phyloP scores from a whole-genome alignment of 331 rosid species.

The Pyracantha coccinea region DNA sequence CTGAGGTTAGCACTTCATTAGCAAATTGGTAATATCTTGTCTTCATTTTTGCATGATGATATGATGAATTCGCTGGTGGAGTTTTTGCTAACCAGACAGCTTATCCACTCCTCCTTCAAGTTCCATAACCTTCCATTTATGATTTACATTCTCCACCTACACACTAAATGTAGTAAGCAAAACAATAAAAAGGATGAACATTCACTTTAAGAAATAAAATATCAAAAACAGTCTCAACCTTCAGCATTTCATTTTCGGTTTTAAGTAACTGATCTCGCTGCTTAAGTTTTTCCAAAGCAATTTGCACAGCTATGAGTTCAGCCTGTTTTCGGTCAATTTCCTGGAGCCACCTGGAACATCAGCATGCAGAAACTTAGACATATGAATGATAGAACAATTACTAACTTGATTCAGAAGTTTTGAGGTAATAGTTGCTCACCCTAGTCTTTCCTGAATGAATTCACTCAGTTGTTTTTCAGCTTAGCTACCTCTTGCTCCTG shows the following conservation, averaged over 20 bases:
- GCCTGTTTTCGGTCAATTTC: conserved; percentile 84
- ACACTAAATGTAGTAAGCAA: conserved; percentile 9
- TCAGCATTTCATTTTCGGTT: conserved; percentile 73
- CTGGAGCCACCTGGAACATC: conserved; percentile 64
- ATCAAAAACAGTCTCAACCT: conserved; percentile 33
- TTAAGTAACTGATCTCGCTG: conserved; percentile 51
- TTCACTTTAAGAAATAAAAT: background rate
- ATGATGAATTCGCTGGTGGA: conserved; percentile 72
- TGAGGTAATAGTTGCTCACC: conserved; percentile 37
- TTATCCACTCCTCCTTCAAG: conserved; percentile 79
- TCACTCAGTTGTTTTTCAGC: conserved; percentile 67
- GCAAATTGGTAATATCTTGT: conserved; percentile 17
- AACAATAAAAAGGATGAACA: conserved; percentile 2
- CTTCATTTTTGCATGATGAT: conserved; percentile 95
- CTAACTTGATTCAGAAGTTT: background rate
- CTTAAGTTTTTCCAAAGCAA: conserved; percentile 62
- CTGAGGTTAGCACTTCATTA: background rate
- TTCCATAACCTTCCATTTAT: conserved; percentile 54
- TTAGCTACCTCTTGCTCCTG: conserved; percentile 65
- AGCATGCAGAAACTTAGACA: conserved; percentile 10
- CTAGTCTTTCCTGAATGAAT: conserved; percentile 77
- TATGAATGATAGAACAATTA: background rate
- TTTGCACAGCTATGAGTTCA: conserved; percentile 60
- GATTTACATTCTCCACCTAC: conserved; percentile 60
- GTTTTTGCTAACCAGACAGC: conserved; percentile 94